Conservation (phyloP, 306 rosid species). For the Phaseolus lunatus region DNA sequence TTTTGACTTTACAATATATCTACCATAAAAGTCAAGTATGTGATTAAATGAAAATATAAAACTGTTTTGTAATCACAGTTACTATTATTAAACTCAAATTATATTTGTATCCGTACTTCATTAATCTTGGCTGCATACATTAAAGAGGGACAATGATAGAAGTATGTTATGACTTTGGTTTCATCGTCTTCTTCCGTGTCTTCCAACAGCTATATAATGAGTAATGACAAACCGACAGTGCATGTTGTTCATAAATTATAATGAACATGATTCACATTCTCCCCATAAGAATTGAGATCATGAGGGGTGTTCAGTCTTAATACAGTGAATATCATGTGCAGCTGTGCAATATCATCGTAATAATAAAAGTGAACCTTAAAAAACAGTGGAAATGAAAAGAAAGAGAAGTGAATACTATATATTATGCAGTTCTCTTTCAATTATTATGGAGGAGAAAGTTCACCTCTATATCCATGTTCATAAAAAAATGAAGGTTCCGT, state of each 20-base stretch:
- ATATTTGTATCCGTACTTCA: no score
- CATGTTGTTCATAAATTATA: not conserved
- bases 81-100: no score
- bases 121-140: no score
- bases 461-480: not conserved
- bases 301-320: no score
- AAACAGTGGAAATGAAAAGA: not conserved
- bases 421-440: not conserved
- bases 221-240: not conserved
- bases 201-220: not conserved
- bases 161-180: not conserved
- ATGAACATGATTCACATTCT: conserved; percentile 8
- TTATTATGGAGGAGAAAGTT: not conserved
- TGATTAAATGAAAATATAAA: no score
- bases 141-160: conserved; percentile 3
- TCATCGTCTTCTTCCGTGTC: not conserved
- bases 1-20: no score
- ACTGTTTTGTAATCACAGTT: no score
- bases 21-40: no score
- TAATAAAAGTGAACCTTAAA: not conserved
- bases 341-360: not conserved
- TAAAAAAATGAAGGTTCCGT: not conserved
- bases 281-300: not conserved
- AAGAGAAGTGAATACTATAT: not conserved
- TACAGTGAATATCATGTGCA: not conserved